Evolutionary conservation across 495 filamentous ascomycete genomes (phyloP).

Genomic region (Neurospora sp.): DNA sequence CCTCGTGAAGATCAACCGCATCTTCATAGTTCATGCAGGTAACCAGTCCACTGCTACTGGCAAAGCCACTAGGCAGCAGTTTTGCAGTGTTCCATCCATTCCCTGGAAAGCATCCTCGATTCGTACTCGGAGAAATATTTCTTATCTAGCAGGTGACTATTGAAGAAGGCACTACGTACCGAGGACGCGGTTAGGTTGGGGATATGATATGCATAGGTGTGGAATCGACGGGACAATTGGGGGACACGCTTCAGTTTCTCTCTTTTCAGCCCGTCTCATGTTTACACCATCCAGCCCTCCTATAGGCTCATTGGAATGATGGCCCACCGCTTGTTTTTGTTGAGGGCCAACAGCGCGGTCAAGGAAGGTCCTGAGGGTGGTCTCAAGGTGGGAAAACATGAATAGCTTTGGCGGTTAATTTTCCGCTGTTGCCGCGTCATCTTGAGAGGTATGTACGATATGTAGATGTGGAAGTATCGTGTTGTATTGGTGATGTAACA

Average conservation of each 20-base stretch:
- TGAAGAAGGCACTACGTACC: neutral
- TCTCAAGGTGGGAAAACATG: neutral
- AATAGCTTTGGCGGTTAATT: neutral
- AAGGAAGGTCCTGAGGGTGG: neutral
- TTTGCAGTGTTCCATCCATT: neutral
- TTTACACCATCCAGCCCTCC: neutral
- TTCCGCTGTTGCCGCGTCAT: neutral
- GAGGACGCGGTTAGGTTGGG: neutral
- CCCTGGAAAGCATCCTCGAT: neutral
- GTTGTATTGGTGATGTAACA: neutral
- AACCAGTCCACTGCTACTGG: neutral
- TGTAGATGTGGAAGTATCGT: neutral
- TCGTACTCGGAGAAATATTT: neutral
- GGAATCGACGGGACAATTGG: neutral
- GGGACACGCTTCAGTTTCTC: neutral
- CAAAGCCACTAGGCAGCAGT: neutral
- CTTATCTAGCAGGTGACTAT: neutral
- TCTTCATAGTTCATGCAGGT: neutral
- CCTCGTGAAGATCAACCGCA: neutral
- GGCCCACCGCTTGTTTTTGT: neutral
- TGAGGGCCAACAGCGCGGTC: neutral
- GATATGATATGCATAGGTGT: neutral
- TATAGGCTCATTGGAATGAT: neutral
- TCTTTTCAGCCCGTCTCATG: neutral
- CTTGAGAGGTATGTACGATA: neutral